Evolutionary conservation across 345 rosid genomes (phyloP).

Genomic region (Citrus glauca): DNA sequence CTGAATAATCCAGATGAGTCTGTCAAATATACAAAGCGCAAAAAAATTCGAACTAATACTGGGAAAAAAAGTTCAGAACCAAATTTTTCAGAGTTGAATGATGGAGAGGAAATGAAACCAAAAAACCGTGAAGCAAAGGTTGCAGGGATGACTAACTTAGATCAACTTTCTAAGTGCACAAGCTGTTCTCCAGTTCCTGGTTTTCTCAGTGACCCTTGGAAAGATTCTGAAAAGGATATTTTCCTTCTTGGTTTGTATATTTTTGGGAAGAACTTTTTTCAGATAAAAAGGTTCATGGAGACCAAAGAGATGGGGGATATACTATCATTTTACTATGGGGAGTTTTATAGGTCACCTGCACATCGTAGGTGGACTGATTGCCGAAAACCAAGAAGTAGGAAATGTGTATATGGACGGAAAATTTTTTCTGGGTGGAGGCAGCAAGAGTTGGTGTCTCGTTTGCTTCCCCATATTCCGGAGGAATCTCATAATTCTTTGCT

Average conservation of each 20-base stretch:
- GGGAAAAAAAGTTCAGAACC: conserved; percentile 30
- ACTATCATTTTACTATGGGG: conserved; percentile 53
- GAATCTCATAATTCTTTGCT: conserved; percentile 29
- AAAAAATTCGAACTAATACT: conserved; percentile 24
- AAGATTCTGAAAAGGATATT: conserved; percentile 37
- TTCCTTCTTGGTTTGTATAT: conserved; percentile 63
- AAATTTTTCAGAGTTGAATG: conserved; percentile 13
- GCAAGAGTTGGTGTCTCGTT: conserved; percentile 55
- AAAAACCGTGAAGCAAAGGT: conserved; percentile 20
- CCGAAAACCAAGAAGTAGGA: conserved; percentile 42
- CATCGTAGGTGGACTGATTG: conserved; percentile 58
- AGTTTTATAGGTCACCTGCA: conserved; percentile 45
- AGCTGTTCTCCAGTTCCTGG: conserved; percentile 34
- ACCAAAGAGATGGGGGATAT: conserved; percentile 50
- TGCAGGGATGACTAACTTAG: conserved; percentile 13
- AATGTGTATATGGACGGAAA: conserved; percentile 47
- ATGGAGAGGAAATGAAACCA: conserved; percentile 28
- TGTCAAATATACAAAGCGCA: conserved; percentile 32
- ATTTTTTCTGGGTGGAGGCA: conserved; percentile 75
- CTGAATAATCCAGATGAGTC: conserved; percentile 28
- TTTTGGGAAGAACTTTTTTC: conserved; percentile 52
- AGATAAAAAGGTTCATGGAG: conserved; percentile 41
- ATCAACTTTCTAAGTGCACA: conserved; percentile 3
- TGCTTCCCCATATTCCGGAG: conserved; percentile 44
- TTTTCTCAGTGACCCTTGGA: conserved; percentile 31